These are phyloP conservation scores for Flueggea neowawraea DNA, from an alignment of 441 rosid genomes.

Conservation along the genomic window DNA sequence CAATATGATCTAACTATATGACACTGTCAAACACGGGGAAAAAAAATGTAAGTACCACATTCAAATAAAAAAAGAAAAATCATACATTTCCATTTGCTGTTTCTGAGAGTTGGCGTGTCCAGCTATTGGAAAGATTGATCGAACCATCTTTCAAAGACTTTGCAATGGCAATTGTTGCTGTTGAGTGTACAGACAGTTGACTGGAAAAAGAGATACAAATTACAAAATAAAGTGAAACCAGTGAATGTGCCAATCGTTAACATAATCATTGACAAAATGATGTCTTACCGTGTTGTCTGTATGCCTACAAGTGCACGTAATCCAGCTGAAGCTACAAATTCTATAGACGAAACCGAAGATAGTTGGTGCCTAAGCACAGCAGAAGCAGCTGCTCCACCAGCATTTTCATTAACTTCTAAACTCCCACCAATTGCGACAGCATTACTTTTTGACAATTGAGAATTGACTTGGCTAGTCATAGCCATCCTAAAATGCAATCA, in stretches of 20 bases:
- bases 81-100: constrained; percentile 83
- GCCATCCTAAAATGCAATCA: constrained; percentile 64
- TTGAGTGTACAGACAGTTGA: constrained; percentile 74
- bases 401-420: constrained; percentile 59
- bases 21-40: background rate
- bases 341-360: constrained; percentile 75
- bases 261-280: constrained; percentile 13
- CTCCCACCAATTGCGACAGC: constrained; percentile 69
- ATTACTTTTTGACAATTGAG: constrained; percentile 70
- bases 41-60: background rate
- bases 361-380: constrained; percentile 63
- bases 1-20: background rate
- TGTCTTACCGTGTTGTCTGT: constrained; percentile 72
- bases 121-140: constrained; percentile 80
- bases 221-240: constrained; percentile 13
- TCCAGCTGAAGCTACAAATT: constrained; percentile 78
- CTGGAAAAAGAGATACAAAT: constrained; percentile 34
- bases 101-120: constrained; percentile 95
- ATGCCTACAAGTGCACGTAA: constrained; percentile 69
- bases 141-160: constrained; percentile 89
- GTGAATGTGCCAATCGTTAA: background rate
- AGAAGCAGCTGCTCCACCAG: constrained; percentile 78
- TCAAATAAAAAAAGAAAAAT: constrained; percentile 14
- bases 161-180: constrained; percentile 67
- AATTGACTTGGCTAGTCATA: constrained; percentile 79